Evolutionary conservation across 2,329 filamentous ascomycete genomes (phyloP), one percentile per base, ranked within the genome.

Genomic region (Penicillium sp.): DNA sequence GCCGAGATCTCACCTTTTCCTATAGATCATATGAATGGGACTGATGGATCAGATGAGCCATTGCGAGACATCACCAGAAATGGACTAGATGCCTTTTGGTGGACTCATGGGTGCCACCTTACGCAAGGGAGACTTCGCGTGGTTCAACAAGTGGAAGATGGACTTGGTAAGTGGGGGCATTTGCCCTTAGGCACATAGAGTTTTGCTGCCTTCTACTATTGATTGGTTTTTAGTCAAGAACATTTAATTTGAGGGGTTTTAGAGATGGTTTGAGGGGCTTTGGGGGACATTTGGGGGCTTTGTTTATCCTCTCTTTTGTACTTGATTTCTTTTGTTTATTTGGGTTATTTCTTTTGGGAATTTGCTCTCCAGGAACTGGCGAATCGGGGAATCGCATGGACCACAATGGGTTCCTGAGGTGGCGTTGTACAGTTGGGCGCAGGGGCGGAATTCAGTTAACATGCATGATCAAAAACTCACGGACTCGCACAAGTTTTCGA

Each of bases 111-210:
- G 43, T 52, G 43, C 57, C 42, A 48, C 53, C n/a, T n/a, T 19
- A 48, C 42, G 59, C 48, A 63, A 62, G 61, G 61, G 49, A 56
- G 44, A 47, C 26, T 60, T 55, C 61, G 61, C 61, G 61, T 63
- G 61, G 60, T 43, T 21, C n/a, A 39, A 9, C 10, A 31, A n/a
- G 16, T 19, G 16, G 35, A 39, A 19, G 35, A 39, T 39, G 27
- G 7, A 29, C 27, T 29, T 29, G n/a, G n/a, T 39, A 19, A 39
- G 35, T 39, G 35, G 35, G 35, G 29, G 23, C 37, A 6, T 43
- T 2, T 31, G 29, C 29, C 50, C 35, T 39, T 39, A 5, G 31
- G 31, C 31, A 16, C 35, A 39, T 39, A 39, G 35, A 39, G 35
- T 39, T 39, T 39, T 19, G 14, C n/a, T 16, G 16, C 16, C 35